Conservation (phyloP, 2,329 filamentous ascomycete genomes). For the Apiospora kogelbergensis region DNA sequence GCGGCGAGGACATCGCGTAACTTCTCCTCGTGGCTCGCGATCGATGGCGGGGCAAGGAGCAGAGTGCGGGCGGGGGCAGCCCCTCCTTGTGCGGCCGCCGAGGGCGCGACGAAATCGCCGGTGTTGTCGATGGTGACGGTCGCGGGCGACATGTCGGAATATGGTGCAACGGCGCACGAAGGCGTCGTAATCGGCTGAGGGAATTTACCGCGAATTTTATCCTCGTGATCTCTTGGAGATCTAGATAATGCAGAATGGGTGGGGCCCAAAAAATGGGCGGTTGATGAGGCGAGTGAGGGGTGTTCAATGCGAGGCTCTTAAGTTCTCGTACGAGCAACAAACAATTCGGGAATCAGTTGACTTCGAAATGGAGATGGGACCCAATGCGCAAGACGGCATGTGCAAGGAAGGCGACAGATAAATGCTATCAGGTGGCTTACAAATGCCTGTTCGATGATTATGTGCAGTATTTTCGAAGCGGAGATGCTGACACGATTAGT, state of each 20-base stretch:
- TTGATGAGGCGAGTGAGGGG: conserved; percentile 3
- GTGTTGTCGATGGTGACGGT: conserved; percentile 40
- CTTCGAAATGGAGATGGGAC: neutral
- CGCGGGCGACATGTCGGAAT: conserved; percentile 47
- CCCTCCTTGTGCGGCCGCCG: conserved; percentile 21
- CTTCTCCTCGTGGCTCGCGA: conserved; percentile 80
- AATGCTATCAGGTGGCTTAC: neutral
- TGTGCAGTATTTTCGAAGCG: conserved; percentile 8
- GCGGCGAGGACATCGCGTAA: conserved; percentile 69
- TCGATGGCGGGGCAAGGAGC: conserved; percentile 85
- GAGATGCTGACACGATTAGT: conserved; percentile 21
- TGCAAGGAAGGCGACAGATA: neutral
- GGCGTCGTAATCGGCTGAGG: neutral
- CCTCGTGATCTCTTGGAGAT: conserved; percentile 5
- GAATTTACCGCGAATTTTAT: neutral
- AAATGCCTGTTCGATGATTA: conserved; percentile 12
- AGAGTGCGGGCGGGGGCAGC: conserved; percentile 58
- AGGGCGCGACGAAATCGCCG: conserved; percentile 23
- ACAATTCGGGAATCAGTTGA: neutral
- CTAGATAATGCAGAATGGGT: neutral
- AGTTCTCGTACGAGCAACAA: conserved; percentile 5
- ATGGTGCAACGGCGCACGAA: neutral
- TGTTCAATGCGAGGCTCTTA: neutral
- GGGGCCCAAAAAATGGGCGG: conserved; percentile 4
- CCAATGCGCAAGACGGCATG: neutral